Base-by-base conservation (phyloP, 2,329 filamentous ascomycete species). In the Didymella sp. region DNA sequence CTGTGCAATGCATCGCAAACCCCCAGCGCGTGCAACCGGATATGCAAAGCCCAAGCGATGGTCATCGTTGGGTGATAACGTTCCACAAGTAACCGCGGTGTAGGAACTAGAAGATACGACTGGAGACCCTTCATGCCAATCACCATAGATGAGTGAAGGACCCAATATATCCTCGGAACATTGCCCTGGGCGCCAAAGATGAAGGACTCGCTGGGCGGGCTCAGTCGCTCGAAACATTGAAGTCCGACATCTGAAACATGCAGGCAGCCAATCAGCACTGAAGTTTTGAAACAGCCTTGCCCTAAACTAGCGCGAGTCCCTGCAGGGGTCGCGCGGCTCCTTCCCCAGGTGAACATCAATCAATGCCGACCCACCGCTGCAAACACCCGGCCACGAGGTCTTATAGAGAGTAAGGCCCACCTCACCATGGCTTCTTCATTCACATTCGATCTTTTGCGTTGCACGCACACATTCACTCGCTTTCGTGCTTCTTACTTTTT, bases 381-480 rank as follows among this genome's bases (percentile, higher is more conserved):
- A 51, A 46, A 47, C 54, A 40, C 48, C 48, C 37, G 31, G 49
- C 54, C 54, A 57, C 49, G 37, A 57, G 41, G 46, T 33, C 48
- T 52, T 57, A 54, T 48, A 48, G 42, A 31, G 19, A 49, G 48
- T 48, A 52, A 57, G 54, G 48, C 49, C 48, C 54, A 48, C 51
- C 64, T 64, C 61, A 64, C 52, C 42, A 63, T 67, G 63, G 38
- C 43, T 50, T 43, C 46, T 55, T 49, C 47, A 46, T 60, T 58
- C 55, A 46, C 58, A 38, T 63, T 67, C 61, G 46, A 35, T 59
- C 61, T 46, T 63, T 62, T 57, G 51, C 68, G 70, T 66, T 57
- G 12, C 57, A 25, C 46, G 54, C 63, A 55, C 62, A 63, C 52
- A 42, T 60, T 63, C 67, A 56, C 56, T 73, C 69, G 56, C 69